Evolutionary conservation across 495 filamentous ascomycete species (phyloP), one percentile per base, ranked within the genome.

Genomic region (Podospora comata): DNA sequence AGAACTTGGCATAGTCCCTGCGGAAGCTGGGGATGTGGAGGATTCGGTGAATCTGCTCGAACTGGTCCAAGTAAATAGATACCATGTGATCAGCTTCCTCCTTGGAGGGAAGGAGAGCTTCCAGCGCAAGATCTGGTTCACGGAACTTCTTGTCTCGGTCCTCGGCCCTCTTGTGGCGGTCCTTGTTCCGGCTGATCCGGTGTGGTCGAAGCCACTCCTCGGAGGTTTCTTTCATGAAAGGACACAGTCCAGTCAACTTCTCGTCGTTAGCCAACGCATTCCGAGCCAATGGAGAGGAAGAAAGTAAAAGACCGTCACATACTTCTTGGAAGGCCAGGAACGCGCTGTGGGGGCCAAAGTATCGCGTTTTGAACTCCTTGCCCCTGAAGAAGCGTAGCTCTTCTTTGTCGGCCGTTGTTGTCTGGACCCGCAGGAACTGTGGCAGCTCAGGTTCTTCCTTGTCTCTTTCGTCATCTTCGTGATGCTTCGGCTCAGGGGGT

Each of bases 261-360:
- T 48, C 9, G 39, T 13, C 39, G 13, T 4, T 18, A 20, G 7
- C 34, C 30, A 3, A 26, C 23, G 23, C 62, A 44, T 59, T 6
- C 48, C 27, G 59, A 27, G 13, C 9, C 20, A 15, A 55, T 57
- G n/a, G 44, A 9, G 19, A 26, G 9, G 11, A 11, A 26, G 11
- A 58, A 4, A 54, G 28, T 30, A 18, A 57, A 26, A 30, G 5
- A 59, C 23, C 27, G 27, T 6, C 63, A 69, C 65, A 57, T 72
- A 79, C 77, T 39, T 80, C 79, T 23, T 72, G 65, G 58, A 80
- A 79, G 30, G 79, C 79, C 58, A 79, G 65, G 65, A 77, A 83
- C 26, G 81, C 81, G 67, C 81, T 85, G 60, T 83, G 79, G 0
- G 82, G 82, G 2, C 82, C 82, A 67, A 79, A 80, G 69, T 83